These are phyloP conservation scores for Dryas octopetala DNA, from an alignment of 306 rosid genomes.

Conservation along the genomic window DNA sequence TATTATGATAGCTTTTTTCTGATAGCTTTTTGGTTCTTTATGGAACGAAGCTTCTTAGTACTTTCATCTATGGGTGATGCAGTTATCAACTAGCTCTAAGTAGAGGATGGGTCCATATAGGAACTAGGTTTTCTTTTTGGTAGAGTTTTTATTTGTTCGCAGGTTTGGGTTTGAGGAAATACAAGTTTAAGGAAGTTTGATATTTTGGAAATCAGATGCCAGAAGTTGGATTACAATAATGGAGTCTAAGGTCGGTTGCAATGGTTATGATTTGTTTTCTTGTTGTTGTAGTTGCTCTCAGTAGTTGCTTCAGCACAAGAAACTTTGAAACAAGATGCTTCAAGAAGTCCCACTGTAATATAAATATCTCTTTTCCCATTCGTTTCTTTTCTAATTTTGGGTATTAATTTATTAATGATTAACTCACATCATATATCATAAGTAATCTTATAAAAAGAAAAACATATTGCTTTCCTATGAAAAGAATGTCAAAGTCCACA, in stretches of 20 bases:
- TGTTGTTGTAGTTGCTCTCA: constrained; percentile 20
- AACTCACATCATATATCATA: not conserved
- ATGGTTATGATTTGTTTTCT: constrained; percentile 27
- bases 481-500: not conserved
- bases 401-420: too few relatives aligned
- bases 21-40: too few relatives aligned
- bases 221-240: constrained; percentile 26
- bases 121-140: not conserved
- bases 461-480: constrained; percentile 2
- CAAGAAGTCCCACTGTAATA: not conserved
- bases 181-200: not conserved
- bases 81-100: not conserved
- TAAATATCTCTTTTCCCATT: too few relatives aligned
- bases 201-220: constrained; percentile 7
- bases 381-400: not conserved
- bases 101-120: not conserved
- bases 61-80: constrained; percentile 3
- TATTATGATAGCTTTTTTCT: too few relatives aligned
- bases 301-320: constrained; percentile 45
- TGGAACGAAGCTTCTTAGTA: not conserved
- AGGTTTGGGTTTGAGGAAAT: not conserved
- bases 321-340: constrained; percentile 22
- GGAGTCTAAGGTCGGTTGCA: constrained; percentile 32
- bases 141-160: too few relatives aligned
- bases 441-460: not conserved